A percentile compares a stretch with the other conserved stretches of the same genome.
These are phyloP conservation scores for Kalmusia sp. DNA, from an alignment of 2,329 filamentous ascomycete genomes.

Conservation along the genomic window DNA sequence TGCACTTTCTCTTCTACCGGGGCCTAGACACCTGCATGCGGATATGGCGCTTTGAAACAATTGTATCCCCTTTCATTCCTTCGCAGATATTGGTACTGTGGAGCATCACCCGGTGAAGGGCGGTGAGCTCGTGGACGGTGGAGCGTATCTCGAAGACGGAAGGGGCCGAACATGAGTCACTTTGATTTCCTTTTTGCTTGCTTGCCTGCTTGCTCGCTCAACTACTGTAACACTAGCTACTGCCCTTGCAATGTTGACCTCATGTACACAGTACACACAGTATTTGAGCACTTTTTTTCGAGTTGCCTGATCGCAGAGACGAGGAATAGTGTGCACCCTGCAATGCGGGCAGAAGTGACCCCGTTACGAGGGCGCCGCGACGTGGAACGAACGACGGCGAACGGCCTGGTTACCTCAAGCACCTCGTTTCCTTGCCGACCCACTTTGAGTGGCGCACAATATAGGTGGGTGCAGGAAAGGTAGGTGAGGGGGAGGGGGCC, in stretches of 20 bases:
- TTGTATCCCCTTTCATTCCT: conserved; percentile 18
- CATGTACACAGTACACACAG: not conserved
- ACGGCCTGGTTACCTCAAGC: conserved; percentile 22
- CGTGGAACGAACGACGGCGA: conserved; percentile 36
- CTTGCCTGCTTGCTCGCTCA: no score
- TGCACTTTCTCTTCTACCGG: conserved; percentile 14
- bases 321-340: conserved; percentile 4
- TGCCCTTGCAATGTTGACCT: not conserved
- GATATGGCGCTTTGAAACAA: conserved; percentile 38
- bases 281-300: not conserved
- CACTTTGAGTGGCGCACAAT: conserved; percentile 14
- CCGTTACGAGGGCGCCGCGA: conserved; percentile 23
- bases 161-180: conserved; percentile 1
- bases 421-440: conserved; percentile 17
- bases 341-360: not conserved
- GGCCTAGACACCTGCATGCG: conserved; percentile 37
- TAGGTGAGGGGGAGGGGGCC: conserved; percentile 13
- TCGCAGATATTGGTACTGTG: conserved; percentile 4
- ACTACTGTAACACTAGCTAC: not conserved
- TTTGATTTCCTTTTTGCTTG: not conserved
- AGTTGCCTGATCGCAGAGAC: not conserved
- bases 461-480: conserved; percentile 5
- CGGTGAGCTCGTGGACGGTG: not conserved
- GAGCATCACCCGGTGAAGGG: not conserved
- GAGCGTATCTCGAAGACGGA: conserved; percentile 4